Evolutionary conservation across 192 early-diverging fungal species (phyloP).

Genomic region (Diversispora eburnea): DNA sequence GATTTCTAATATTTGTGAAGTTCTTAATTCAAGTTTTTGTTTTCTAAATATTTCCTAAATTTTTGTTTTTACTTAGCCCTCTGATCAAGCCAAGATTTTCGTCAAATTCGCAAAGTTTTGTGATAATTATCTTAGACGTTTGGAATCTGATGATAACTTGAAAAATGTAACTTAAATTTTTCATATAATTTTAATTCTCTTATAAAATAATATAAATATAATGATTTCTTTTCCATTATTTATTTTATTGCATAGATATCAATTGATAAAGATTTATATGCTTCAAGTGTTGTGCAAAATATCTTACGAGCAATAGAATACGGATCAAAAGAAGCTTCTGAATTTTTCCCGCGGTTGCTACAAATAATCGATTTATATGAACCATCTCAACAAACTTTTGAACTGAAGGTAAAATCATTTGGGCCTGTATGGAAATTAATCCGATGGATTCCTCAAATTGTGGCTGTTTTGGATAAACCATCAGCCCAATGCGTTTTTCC

Average conservation of each 20-base stretch:
- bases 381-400: slow-evolving; percentile 34
- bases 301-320: slow-evolving; percentile 53
- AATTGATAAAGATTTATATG: slow-evolving; percentile 20
- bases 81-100: not conserved
- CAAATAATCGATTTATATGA: slow-evolving; percentile 60
- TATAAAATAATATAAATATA: slow-evolving; percentile 1
- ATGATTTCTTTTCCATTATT: slow-evolving; percentile 13
- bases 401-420: slow-evolving; percentile 39
- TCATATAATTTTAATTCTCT: not conserved
- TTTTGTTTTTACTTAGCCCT: not conserved
- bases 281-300: slow-evolving; percentile 40
- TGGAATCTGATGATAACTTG: not conserved
- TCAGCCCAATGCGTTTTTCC: slow-evolving; percentile 50
- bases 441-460: slow-evolving; percentile 73
- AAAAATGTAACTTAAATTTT: not conserved
- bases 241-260: not conserved
- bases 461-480: slow-evolving; percentile 63
- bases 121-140: slow-evolving; percentile 1
- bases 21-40: not conserved
- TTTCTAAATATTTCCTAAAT: not conserved
- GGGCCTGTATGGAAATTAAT: slow-evolving; percentile 65
- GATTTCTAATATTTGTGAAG: too few relatives aligned
- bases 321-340: slow-evolving; percentile 50
- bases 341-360: slow-evolving; percentile 67
- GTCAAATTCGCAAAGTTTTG: slow-evolving; percentile 19